phyloP scores from a whole-genome alignment of 2,329 filamentous ascomycete species.

The Cercospora berteroae region DNA sequence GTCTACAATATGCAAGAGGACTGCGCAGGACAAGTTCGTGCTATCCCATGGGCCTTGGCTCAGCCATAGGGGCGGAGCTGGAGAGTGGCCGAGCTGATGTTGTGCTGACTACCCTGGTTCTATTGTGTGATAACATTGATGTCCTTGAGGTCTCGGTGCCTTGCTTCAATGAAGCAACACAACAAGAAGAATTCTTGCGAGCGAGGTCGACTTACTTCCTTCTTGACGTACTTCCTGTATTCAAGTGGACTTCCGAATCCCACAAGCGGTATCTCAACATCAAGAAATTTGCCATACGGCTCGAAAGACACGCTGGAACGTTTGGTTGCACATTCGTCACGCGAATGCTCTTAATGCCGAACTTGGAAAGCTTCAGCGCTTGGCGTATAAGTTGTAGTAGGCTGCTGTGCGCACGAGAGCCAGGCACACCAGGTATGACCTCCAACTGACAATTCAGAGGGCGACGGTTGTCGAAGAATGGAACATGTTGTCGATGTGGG shows the following conservation, averaged over 20 bases:
- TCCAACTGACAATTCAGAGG: no score
- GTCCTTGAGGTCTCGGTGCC: conserved; percentile 15
- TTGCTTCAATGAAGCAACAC: conserved; percentile 2
- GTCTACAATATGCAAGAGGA: conserved; percentile 11
- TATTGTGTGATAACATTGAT: conserved; percentile 13
- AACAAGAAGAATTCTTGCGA: conserved; percentile 2
- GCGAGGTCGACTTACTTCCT: conserved; percentile 6
- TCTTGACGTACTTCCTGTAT: conserved; percentile 5
- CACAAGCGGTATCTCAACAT: conserved; percentile 8
- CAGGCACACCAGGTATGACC: background rate
- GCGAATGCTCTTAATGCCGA: conserved; percentile 9
- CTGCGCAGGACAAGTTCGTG: conserved; percentile 10
- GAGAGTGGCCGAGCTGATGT: conserved; percentile 17
- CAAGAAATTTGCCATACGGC: conserved; percentile 9
- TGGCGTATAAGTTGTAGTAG: conserved; percentile 12
- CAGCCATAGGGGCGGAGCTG: conserved; percentile 14
- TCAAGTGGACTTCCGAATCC: conserved; percentile 5
- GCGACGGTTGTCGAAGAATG: background rate
- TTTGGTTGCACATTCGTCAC: conserved; percentile 11
- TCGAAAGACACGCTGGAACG: conserved; percentile 12
- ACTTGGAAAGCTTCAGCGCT: conserved; percentile 7
- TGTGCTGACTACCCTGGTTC: conserved; percentile 10
- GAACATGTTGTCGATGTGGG: background rate
- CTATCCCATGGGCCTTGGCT: conserved; percentile 15
- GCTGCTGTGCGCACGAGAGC: background rate